These are phyloP conservation scores for Batkoa obscura DNA, from an alignment of 371 early-diverging fungal genomes.

Conservation along the genomic window DNA sequence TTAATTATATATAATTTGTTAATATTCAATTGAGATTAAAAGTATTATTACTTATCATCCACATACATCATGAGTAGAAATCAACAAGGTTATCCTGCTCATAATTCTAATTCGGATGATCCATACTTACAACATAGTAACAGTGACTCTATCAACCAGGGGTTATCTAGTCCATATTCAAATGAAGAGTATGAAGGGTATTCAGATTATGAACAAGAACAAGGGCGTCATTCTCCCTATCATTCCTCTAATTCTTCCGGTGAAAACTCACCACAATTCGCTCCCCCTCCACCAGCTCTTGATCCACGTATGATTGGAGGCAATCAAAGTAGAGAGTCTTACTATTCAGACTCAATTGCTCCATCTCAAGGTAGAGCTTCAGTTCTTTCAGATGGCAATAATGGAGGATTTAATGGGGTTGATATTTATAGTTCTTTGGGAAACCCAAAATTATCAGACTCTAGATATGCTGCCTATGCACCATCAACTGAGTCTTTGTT, in stretches of 20 bases:
- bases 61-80: not conserved
- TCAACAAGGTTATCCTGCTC: not conserved
- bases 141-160: not conserved
- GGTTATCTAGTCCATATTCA: not conserved
- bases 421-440: slow-evolving; percentile 37
- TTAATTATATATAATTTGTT: too few relatives aligned
- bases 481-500: slow-evolving; percentile 54
- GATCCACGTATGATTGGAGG: not conserved
- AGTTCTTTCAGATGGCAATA: too few relatives aligned
- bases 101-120: not conserved
- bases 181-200: not conserved
- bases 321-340: not conserved
- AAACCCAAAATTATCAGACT: slow-evolving; percentile 27
- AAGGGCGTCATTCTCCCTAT: slow-evolving; percentile 19
- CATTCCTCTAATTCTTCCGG: slow-evolving; percentile 4
- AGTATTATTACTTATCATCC: too few relatives aligned
- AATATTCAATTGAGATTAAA: too few relatives aligned
- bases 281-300: slow-evolving; percentile 14
- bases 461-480: slow-evolving; percentile 48
- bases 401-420: slow-evolving; percentile 18
- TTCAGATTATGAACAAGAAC: not conserved
- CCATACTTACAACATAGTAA: not conserved
- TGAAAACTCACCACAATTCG: slow-evolving; percentile 14
- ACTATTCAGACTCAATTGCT: not conserved
- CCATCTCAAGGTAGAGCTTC: slow-evolving; percentile 40